Base-by-base conservation (phyloP, 2,329 filamentous ascomycete genomes). In the Neofusicoccum sp. region DNA sequence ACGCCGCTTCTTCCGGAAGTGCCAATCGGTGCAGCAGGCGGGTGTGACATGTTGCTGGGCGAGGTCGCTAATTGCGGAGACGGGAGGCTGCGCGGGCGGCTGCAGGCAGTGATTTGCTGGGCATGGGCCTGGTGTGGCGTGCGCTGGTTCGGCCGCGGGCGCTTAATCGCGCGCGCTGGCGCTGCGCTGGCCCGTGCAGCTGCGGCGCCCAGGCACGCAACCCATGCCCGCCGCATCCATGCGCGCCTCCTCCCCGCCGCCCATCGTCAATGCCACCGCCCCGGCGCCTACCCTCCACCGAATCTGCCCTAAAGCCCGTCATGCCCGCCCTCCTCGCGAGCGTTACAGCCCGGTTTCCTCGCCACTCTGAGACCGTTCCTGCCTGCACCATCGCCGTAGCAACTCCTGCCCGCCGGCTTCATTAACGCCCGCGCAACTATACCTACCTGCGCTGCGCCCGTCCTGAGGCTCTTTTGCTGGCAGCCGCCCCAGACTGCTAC, bases 111-210 rank as follows among this genome's bases (percentile, higher is more conserved):
- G 47, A 54, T 61, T 61, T 37, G 59, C 59, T 61, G 59, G 54
- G 28, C 8, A 3, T n/a, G 14, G 14, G 1, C 39, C 29, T 22
- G 41, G 39, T 58, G 54, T 58, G 54, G 54, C 54, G 54, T 45
- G 54, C 41, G 39, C 54, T 58, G 54, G 54, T 58, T 58, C 56
- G 56, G 56, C 44, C 56, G 56, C 56, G 44, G 56, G 56, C 56
- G 56, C 56, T 60, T 60, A 60, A 60, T 39, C 33, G 56, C 9
- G 54, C 41, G 54, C 29, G 39, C 54, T 39, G 54, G 41, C 54
- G 52, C 52, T 33, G 12, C 3, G 52, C 22, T 56, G 52, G 37
- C 28, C 28, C 52, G 52, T 56, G 52, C 48, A 52, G 48, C 28
- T 50, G 48, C 48, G 31, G 5, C 54, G 41, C 54, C 54, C 54